Base-by-base conservation (phyloP, 768 basidiomycete genomes). In the Podaxis mareebaensis region DNA sequence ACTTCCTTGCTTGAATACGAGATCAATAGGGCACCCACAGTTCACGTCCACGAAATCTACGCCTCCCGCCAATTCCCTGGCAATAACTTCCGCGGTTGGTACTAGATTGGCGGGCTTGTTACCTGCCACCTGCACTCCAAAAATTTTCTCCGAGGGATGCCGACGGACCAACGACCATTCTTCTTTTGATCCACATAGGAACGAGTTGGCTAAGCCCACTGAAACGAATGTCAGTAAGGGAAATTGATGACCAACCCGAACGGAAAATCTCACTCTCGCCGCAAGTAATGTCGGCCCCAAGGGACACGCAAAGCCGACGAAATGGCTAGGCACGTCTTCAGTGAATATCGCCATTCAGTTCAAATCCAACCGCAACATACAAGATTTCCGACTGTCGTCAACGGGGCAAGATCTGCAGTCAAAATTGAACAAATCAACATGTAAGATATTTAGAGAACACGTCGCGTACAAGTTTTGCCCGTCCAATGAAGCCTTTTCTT, bases 1-100 rank as follows among this genome's bases (percentile, higher is more conserved):
- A 60, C 93, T 95, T 3, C 95, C 95, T 13, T 85, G 84, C 69
- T 91, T 91, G 77, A 96, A 97, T 1, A 99, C 93, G 48, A 98
- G 79, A 74, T 99, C 97, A 68, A 99, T 99, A 3, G 97, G 97
- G 74, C 97, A 99, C 6, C 96, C 96, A 74, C 93, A 93, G 70
- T 99, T 99, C 66, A 99, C 77, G 70, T 99, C 96, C 1, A 96
- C 92, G 69, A 97, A 98, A 70, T 98, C 94, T 22, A 97, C 75
- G 20, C 82, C 81, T 12, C 81, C 78, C 0, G 79, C 79, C 67
- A 86, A 84, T 71, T 93, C 89, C 65, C 82, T 85, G 2, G 83
- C 86, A 28, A 99, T 82, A 6, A 90, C 80, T 71, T 99, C 96
- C 0, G 94, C 92, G 0, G 90, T 87, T 0, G 93, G 83, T 0